Evolutionary conservation across 2,329 filamentous ascomycete genomes (phyloP).

Genomic region (Aspergillus carbonarius): DNA sequence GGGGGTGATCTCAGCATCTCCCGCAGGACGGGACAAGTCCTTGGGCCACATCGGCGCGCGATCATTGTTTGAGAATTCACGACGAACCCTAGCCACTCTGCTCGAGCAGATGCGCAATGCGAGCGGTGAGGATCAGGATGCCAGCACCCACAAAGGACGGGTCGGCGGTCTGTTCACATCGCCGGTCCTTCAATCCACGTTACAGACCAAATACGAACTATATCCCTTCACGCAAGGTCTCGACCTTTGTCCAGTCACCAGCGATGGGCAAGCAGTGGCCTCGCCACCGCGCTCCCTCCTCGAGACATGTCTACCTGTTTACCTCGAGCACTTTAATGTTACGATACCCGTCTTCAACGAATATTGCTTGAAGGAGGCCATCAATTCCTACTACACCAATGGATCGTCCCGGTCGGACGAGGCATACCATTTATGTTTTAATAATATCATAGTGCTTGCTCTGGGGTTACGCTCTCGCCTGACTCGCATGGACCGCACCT

Average conservation of each 20-base stretch:
- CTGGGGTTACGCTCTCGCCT: neutral
- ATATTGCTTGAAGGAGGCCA: neutral
- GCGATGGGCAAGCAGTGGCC: neutral
- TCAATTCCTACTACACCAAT: neutral
- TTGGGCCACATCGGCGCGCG: neutral
- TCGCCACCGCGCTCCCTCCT: neutral
- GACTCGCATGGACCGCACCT: neutral
- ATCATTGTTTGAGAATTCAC: neutral
- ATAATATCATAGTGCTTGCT: neutral
- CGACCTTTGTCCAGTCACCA: neutral
- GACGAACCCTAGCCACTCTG: neutral
- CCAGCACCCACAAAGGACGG: neutral
- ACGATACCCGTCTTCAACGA: neutral
- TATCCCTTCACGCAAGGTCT: neutral
- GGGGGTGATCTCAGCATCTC: neutral
- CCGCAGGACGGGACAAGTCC: neutral
- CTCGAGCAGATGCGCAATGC: neutral
- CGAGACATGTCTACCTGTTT: neutral
- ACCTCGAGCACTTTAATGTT: neutral
- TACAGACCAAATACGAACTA: neutral
- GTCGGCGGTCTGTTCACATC: neutral
- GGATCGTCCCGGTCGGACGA: neutral
- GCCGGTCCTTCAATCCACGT: neutral
- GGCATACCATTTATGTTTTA: neutral
- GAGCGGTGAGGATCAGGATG: neutral